phyloP scores from a whole-genome alignment of 176 grass and related monocot genomes.

The Pharus latifolius region DNA sequence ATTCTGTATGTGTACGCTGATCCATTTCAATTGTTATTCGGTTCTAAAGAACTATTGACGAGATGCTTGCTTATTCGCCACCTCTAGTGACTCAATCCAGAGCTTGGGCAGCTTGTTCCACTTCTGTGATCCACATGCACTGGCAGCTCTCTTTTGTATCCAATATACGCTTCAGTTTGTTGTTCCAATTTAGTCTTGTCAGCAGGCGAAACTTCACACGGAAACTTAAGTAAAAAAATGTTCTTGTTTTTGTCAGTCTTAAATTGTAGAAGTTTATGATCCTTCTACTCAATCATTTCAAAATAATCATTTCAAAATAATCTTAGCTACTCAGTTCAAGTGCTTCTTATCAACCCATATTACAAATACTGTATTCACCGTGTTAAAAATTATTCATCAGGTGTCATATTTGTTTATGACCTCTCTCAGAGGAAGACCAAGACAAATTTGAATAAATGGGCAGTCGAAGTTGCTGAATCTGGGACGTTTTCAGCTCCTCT shows the following conservation, averaged over 20 bases:
- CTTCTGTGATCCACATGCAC: not conserved
- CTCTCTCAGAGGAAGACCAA: conserved; percentile 82
- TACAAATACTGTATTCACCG: not conserved
- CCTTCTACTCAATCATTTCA: too few species aligned
- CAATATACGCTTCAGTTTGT: not conserved
- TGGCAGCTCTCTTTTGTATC: conserved; percentile 9
- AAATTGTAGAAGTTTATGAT: too few species aligned
- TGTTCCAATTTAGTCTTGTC: not conserved
- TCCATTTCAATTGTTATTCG: not conserved
- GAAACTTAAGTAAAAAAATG: too few species aligned
- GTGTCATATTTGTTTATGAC: conserved; percentile 96
- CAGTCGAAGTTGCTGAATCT: conserved; percentile 60
- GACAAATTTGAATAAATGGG: conserved; percentile 89
- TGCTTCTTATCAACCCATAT: not conserved
- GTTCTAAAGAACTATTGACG: not conserved
- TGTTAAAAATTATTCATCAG: conserved; percentile 37
- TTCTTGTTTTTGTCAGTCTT: not conserved
- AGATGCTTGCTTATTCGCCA: not conserved
- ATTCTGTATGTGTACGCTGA: not conserved
- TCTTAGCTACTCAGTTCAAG: too few species aligned
- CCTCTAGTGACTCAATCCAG: not conserved
- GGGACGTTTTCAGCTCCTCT: conserved; percentile 82
- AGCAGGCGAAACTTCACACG: not conserved
- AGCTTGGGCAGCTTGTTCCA: not conserved
- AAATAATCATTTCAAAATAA: too few species aligned